Evolutionary conservation across 2,329 filamentous ascomycete genomes (phyloP).

Genomic region (Botrytis hyacinthi): DNA sequence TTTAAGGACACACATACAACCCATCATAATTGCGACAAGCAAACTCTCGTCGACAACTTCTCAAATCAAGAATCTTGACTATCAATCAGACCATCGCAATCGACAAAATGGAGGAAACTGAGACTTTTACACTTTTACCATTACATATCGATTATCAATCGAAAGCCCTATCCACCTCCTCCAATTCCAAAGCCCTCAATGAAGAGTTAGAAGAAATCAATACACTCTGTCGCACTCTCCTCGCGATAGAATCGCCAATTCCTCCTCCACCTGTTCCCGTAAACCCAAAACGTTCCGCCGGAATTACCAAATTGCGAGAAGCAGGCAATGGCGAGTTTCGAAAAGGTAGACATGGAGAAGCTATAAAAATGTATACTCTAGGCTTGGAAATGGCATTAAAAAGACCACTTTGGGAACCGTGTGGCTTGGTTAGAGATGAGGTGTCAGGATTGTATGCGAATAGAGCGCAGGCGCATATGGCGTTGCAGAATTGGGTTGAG

Average conservation of each 20-base stretch:
- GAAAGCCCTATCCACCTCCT: constrained; percentile 64
- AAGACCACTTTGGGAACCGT: constrained; percentile 85
- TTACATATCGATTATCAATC: constrained; percentile 77
- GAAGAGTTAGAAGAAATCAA: constrained; percentile 74
- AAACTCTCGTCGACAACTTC: background rate
- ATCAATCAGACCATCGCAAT: background rate
- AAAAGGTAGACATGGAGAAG: constrained; percentile 71
- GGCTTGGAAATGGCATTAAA: constrained; percentile 84
- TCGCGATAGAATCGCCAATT: constrained; percentile 61
- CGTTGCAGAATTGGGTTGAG: constrained; percentile 76
- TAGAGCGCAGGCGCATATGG: constrained; percentile 87
- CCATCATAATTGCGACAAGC: background rate
- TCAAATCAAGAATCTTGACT: background rate
- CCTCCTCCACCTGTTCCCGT: constrained; percentile 87
- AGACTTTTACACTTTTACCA: constrained; percentile 79
- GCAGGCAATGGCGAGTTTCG: constrained; percentile 79
- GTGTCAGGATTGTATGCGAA: constrained; percentile 77
- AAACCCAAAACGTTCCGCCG: constrained; percentile 85
- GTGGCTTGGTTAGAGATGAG: constrained; percentile 80
- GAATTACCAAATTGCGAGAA: constrained; percentile 89
- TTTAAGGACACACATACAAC: constrained; percentile 1
- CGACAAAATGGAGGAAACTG: constrained; percentile 54
- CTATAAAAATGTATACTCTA: constrained; percentile 77
- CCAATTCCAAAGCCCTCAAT: constrained; percentile 51
- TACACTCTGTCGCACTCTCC: constrained; percentile 70